Conservation (phyloP, 306 rosid species). For the Cotoneaster glaucophyllus region DNA sequence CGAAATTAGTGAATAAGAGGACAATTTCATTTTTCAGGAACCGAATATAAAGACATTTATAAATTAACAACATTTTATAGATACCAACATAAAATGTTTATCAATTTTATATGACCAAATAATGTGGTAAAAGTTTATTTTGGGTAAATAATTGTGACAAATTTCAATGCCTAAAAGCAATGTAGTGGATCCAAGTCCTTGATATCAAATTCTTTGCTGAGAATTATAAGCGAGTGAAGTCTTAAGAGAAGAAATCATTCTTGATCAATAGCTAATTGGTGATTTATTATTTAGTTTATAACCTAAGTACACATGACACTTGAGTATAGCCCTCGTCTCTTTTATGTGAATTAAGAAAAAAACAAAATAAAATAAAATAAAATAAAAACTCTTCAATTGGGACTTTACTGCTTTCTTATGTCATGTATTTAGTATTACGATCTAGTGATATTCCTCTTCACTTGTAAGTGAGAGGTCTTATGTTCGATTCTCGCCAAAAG, state of each 20-base stretch:
- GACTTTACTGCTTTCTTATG: too few relatives aligned
- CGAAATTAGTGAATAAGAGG: background rate
- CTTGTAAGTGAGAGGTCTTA: too few relatives aligned
- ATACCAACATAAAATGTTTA: background rate
- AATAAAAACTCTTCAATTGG: background rate
- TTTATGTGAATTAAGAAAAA: background rate
- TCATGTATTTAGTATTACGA: too few relatives aligned
- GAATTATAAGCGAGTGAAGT: too few relatives aligned
- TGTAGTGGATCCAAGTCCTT: background rate
- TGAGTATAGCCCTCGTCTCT: background rate
- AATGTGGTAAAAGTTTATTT: background rate
- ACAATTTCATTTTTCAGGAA: background rate
- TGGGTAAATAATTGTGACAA: background rate
- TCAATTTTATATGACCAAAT: background rate
- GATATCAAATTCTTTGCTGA: background rate
- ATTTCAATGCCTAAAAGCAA: background rate
- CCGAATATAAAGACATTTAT: background rate
- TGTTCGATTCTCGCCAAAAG: too few relatives aligned
- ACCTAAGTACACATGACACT: background rate
- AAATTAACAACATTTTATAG: background rate
- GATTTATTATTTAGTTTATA: too few relatives aligned
- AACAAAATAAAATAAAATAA: too few relatives aligned
- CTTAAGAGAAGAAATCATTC: too few relatives aligned
- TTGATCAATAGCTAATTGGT: background rate
- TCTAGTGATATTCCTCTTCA: too few relatives aligned